phyloP scores from a whole-genome alignment of 371 early-diverging fungal species.

The Apophysomyces elegans region DNA sequence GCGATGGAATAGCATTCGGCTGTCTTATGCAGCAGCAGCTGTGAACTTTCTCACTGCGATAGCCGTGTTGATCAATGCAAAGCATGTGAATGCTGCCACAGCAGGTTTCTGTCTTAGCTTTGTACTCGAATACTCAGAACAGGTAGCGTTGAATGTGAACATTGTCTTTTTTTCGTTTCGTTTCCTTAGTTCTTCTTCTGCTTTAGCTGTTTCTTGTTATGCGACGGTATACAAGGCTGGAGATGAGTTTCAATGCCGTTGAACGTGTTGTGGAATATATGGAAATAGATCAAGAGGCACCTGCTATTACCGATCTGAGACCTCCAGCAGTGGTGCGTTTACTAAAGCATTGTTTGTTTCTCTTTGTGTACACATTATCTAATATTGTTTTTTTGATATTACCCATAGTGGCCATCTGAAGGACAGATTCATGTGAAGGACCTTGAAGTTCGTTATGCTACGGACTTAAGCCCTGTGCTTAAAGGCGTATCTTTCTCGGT shows the following conservation, averaged over 20 bases:
- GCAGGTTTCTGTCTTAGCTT: constrained; percentile 80
- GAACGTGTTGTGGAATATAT: constrained; percentile 87
- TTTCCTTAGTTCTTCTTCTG: constrained; percentile 18
- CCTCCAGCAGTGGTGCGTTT: constrained; percentile 58
- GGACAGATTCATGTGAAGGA: constrained; percentile 67
- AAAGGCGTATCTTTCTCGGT: constrained; percentile 59
- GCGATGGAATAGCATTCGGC: constrained; percentile 83
- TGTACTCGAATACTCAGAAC: constrained; percentile 70
- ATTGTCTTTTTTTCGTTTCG: neutral
- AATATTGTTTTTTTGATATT: neutral
- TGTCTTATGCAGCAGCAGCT: constrained; percentile 65
- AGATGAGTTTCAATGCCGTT: constrained; percentile 84
- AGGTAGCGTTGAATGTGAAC: constrained; percentile 28
- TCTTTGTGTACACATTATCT: neutral
- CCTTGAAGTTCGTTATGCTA: constrained; percentile 63
- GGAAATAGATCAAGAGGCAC: constrained; percentile 77
- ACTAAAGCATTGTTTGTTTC: neutral
- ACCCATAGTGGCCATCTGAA: constrained; percentile 63
- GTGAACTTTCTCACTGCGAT: constrained; percentile 64
- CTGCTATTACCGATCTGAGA: constrained; percentile 51
- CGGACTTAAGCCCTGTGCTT: constrained; percentile 66
- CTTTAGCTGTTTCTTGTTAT: constrained; percentile 67
- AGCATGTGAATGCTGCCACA: constrained; percentile 65
- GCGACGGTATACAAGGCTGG: constrained; percentile 73
- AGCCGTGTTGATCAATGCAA: constrained; percentile 46